Evolutionary conservation across 2,329 filamentous ascomycete genomes (phyloP).

Genomic region (Fusarium algeriense): DNA sequence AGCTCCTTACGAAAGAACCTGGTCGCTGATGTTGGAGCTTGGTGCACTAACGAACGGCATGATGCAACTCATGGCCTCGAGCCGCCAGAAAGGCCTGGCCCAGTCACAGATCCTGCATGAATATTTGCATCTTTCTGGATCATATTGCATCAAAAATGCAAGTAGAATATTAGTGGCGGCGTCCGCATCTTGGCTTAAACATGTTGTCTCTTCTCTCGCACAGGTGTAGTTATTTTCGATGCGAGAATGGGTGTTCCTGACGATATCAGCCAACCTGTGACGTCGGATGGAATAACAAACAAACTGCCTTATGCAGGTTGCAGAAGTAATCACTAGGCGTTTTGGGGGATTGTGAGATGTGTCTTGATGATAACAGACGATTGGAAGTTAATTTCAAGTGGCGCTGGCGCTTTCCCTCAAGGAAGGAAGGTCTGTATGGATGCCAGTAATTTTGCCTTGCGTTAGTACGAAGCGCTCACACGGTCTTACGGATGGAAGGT

Average conservation of each 20-base stretch:
- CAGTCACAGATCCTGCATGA: conserved; percentile 18
- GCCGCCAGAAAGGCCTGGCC: conserved; percentile 5
- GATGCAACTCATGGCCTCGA: conserved; percentile 15
- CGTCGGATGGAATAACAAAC: conserved; percentile 18
- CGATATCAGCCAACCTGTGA: conserved; percentile 25
- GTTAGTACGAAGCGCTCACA: conserved; percentile 10
- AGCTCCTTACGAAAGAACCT: conserved; percentile 8
- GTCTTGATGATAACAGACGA: conserved; percentile 17
- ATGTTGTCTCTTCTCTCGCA: conserved; percentile 35
- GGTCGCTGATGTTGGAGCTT: conserved; percentile 11
- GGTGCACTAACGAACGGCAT: conserved; percentile 30
- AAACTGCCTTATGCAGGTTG: conserved; percentile 14
- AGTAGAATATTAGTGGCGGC: conserved; percentile 14
- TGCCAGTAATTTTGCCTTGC: conserved; percentile 9
- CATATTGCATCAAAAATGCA: conserved; percentile 16
- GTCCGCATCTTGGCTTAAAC: conserved; percentile 13
- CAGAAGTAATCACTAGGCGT: conserved; percentile 25
- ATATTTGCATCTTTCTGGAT: conserved; percentile 2
- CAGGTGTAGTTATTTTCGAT: conserved; percentile 9
- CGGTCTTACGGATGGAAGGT: conserved; percentile 6
- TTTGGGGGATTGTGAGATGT: conserved; percentile 9
- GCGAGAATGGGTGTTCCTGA: conserved; percentile 22
- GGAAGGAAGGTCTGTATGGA: not conserved
- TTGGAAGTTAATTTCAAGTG: conserved; percentile 23
- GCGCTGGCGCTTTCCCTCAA: conserved; percentile 18